These are phyloP conservation scores for Neocucurbitaria cava DNA, from an alignment of 2,329 filamentous ascomycete species.

Conservation along the genomic window DNA sequence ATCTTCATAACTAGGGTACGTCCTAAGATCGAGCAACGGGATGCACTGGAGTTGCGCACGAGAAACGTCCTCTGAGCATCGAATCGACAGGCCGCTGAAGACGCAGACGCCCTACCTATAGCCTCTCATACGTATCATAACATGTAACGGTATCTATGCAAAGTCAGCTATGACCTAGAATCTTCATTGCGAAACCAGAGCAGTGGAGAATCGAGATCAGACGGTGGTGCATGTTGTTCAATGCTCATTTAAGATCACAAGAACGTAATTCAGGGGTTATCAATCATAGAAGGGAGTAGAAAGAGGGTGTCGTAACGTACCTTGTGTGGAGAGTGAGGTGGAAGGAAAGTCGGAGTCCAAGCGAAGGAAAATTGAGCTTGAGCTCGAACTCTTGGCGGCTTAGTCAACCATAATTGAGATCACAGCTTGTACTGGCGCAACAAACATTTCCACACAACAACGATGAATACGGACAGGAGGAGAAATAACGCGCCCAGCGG, in stretches of 20 bases:
- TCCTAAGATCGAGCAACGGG: background rate
- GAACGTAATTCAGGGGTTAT: slow-evolving; percentile 61
- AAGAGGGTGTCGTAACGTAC: slow-evolving; percentile 26
- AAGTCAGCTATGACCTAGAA: slow-evolving; percentile 27
- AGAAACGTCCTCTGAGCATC: background rate
- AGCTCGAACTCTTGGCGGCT: slow-evolving; percentile 40
- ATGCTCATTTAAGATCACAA: slow-evolving; percentile 63
- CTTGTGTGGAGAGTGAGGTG: slow-evolving; percentile 28
- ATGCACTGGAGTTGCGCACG: background rate
- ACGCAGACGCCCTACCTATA: background rate
- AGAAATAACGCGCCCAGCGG: slow-evolving; percentile 88
- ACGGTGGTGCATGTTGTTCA: slow-evolving; percentile 70
- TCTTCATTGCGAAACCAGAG: slow-evolving; percentile 13
- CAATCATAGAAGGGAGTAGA: slow-evolving; percentile 53
- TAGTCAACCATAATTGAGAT: slow-evolving; percentile 34
- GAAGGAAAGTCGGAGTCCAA: slow-evolving; percentile 25
- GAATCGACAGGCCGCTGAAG: background rate
- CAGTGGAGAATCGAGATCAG: slow-evolving; percentile 47
- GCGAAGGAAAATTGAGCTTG: slow-evolving; percentile 36
- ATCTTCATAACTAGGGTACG: background rate
- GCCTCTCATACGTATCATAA: background rate
- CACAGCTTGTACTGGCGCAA: slow-evolving; percentile 8
- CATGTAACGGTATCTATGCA: slow-evolving; percentile 4
- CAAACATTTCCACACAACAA: slow-evolving; percentile 18
- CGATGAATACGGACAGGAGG: slow-evolving; percentile 69